Evolutionary conservation across 1,284 basidiomycete genomes (phyloP).

Genomic region (Erythrobasidium hasegawianum): DNA sequence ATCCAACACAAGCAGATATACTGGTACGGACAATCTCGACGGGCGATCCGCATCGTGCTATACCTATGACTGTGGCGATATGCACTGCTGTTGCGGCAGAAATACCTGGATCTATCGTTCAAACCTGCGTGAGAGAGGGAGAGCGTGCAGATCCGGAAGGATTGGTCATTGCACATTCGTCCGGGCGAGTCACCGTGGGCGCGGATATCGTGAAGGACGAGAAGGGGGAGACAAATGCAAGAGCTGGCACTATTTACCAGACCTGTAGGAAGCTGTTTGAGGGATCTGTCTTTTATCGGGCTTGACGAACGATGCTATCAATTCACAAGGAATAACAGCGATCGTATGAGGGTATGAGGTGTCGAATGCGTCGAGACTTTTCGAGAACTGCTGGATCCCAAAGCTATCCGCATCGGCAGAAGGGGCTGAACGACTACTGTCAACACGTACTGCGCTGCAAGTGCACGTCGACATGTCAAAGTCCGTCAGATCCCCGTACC

Average conservation of each 20-base stretch:
- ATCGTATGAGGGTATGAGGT: no score
- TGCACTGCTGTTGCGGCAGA: neutral
- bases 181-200: slow-evolving; percentile 64
- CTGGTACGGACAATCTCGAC: neutral
- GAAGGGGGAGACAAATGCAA: slow-evolving; percentile 54
- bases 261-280: slow-evolving; percentile 18
- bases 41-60: slow-evolving; percentile 1
- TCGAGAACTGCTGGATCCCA: no score
- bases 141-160: slow-evolving; percentile 43
- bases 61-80: slow-evolving; percentile 1
- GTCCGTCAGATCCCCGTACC: no score
- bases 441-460: no score
- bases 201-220: slow-evolving; percentile 52
- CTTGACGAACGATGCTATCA: no score
- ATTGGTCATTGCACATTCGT: slow-evolving; percentile 60
- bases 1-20: slow-evolving; percentile 62
- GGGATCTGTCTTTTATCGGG: slow-evolving; percentile 11
- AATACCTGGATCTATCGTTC: neutral
- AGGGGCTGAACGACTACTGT: no score
- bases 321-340: no score
- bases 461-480: no score
- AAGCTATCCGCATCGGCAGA: no score
- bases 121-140: slow-evolving; percentile 47
- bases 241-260: slow-evolving; percentile 6
- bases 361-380: no score